These are phyloP conservation scores for Ceratocystis harringtonii DNA, from an alignment of 2,329 filamentous ascomycete genomes.

Conservation along the genomic window DNA sequence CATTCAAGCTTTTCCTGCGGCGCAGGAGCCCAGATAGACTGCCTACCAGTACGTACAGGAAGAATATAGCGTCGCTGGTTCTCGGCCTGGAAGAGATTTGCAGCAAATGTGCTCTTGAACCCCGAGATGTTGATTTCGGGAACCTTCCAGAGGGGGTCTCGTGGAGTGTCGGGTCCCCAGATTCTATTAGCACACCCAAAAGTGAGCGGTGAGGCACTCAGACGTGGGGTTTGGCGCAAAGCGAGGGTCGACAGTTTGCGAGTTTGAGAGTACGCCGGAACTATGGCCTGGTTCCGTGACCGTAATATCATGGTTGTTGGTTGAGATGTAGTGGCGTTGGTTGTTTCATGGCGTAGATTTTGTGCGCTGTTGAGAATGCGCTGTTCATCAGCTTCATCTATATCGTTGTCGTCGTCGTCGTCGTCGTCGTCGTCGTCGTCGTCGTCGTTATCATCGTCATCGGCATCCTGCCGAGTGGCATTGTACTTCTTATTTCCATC, in stretches of 20 bases:
- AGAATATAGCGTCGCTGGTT: constrained; percentile 22
- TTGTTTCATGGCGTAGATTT: background rate
- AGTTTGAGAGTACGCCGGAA: background rate
- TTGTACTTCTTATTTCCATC: background rate
- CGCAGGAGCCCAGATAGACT: constrained; percentile 25
- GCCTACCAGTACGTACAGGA: constrained; percentile 22
- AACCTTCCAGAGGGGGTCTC: constrained; percentile 17
- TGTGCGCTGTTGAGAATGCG: background rate
- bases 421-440: background rate
- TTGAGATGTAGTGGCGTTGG: background rate
- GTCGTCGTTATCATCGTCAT: background rate
- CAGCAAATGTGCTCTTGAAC: constrained; percentile 17
- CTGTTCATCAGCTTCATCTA: background rate
- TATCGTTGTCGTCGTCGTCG: background rate
- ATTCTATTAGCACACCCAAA: constrained; percentile 1
- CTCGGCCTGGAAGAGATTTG: constrained; percentile 18
- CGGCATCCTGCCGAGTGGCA: background rate
- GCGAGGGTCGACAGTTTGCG: background rate
- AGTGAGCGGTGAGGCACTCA: background rate
- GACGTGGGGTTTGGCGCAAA: background rate
- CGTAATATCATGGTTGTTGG: background rate
- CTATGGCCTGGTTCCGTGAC: background rate
- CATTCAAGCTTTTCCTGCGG: constrained; percentile 20
- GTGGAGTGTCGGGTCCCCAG: constrained; percentile 7
- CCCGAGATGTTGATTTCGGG: constrained; percentile 17